A percentile compares a stretch with the other conserved stretches of the same genome.
These are phyloP conservation scores for Malassezia arunalokei DNA, from an alignment of 1,284 basidiomycete genomes.

Conservation along the genomic window DNA sequence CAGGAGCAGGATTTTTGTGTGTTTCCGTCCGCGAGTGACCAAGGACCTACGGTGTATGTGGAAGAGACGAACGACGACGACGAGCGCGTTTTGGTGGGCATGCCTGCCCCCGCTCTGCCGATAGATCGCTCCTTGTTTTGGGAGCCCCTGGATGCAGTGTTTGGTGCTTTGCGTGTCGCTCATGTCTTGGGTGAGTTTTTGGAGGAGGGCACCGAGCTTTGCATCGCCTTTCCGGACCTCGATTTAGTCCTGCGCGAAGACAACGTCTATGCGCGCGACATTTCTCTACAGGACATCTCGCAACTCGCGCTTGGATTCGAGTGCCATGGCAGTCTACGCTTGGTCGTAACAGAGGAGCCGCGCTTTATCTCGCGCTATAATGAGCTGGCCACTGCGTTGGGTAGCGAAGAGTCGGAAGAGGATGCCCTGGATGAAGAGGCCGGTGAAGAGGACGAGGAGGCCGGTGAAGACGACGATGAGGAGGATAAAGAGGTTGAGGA, in stretches of 20 bases:
- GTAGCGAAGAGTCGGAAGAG: conserved; percentile 10
- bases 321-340: conserved; percentile 25
- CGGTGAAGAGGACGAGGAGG: background rate
- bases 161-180: conserved; percentile 27
- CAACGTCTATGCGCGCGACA: conserved; percentile 36
- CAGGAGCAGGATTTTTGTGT: conserved; percentile 40
- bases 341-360: conserved; percentile 26
- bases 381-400: conserved; percentile 30
- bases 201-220: conserved; percentile 33
- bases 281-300: conserved; percentile 33
- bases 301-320: conserved; percentile 32
- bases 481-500: background rate
- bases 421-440: conserved; percentile 2
- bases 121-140: conserved; percentile 24
- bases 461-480: background rate
- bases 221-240: conserved; percentile 29
- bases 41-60: background rate
- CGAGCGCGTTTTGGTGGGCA: conserved; percentile 10
- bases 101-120: conserved; percentile 27
- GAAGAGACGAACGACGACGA: background rate
- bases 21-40: conserved; percentile 13
- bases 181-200: conserved; percentile 42
- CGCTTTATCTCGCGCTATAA: conserved; percentile 41
- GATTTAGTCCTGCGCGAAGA: conserved; percentile 34
- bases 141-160: conserved; percentile 36